These are phyloP conservation scores for Pestalotiopsis sp. DNA, from an alignment of 2,329 filamentous ascomycete species.

Conservation along the genomic window DNA sequence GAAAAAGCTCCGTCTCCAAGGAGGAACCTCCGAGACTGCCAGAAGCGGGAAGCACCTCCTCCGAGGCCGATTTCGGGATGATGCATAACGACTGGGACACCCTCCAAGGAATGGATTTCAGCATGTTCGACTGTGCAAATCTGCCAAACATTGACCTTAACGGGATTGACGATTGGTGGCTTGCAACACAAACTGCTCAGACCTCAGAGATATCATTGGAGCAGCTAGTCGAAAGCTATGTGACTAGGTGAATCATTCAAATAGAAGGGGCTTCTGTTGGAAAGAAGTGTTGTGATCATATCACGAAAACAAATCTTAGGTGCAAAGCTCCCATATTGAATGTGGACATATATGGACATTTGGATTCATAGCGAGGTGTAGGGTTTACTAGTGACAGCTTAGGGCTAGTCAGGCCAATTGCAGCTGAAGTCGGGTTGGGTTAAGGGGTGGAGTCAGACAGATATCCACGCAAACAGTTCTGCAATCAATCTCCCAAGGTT, in stretches of 20 bases:
- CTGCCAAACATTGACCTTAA: neutral
- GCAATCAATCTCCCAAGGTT: too few species aligned
- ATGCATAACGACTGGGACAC: neutral
- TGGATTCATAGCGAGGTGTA: too few species aligned
- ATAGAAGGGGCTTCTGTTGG: too few species aligned
- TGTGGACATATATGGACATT: too few species aligned
- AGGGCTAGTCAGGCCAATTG: too few species aligned
- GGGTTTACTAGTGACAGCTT: too few species aligned
- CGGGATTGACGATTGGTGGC: neutral
- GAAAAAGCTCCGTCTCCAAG: neutral
- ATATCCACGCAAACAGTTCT: too few species aligned
- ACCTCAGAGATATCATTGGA: neutral
- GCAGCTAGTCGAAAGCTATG: neutral
- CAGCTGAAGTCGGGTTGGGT: too few species aligned
- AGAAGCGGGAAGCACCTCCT: neutral
- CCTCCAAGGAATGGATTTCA: neutral
- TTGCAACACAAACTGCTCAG: neutral
- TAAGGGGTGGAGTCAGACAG: too few species aligned
- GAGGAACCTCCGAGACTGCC: neutral
- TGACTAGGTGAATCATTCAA: neutral
- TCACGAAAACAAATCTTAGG: too few species aligned
- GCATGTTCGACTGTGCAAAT: neutral
- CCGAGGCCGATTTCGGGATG: neutral
- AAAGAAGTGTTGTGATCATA: too few species aligned
- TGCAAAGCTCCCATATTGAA: too few species aligned